These are phyloP conservation scores for Xylaria sp. DNA, from an alignment of 495 filamentous ascomycete species.

Conservation along the genomic window DNA sequence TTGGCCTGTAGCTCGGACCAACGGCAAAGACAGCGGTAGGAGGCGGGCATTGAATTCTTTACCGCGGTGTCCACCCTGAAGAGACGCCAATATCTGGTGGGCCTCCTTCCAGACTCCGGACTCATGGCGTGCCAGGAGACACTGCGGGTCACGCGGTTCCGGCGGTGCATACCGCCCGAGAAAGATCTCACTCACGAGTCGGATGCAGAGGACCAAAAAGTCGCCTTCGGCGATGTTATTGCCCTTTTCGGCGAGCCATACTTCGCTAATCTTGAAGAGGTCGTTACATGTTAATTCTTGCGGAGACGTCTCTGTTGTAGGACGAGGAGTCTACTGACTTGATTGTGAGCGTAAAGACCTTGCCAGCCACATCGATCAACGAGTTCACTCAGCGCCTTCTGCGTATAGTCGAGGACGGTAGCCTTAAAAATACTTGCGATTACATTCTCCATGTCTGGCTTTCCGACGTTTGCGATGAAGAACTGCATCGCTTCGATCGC, in stretches of 20 bases:
- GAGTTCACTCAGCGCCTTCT: slow-evolving; percentile 28
- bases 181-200: slow-evolving; percentile 41
- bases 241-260: slow-evolving; percentile 5
- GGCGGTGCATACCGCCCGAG: slow-evolving; percentile 40
- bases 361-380: slow-evolving; percentile 40
- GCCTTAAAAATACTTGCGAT: slow-evolving; percentile 39
- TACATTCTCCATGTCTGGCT: slow-evolving; percentile 28
- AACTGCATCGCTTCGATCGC: slow-evolving; percentile 7
- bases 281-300: slow-evolving; percentile 1
- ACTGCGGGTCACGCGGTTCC: slow-evolving; percentile 27
- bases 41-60: slow-evolving; percentile 39
- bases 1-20: slow-evolving; percentile 40
- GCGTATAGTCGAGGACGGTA: slow-evolving; percentile 24
- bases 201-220: slow-evolving; percentile 35
- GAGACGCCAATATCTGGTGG: slow-evolving; percentile 10
- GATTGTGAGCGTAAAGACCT: slow-evolving; percentile 39
- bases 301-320: slow-evolving; percentile 4
- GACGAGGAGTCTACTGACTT: slow-evolving; percentile 29
- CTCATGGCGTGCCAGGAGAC: slow-evolving; percentile 39
- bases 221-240: slow-evolving; percentile 41
- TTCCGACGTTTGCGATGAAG: slow-evolving; percentile 25
- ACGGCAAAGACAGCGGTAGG: slow-evolving; percentile 35
- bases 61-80: slow-evolving; percentile 29
- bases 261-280: neutral
- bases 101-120: slow-evolving; percentile 29